Conservation (phyloP, 495 filamentous ascomycete genomes). For the Penicillium fimorum region DNA sequence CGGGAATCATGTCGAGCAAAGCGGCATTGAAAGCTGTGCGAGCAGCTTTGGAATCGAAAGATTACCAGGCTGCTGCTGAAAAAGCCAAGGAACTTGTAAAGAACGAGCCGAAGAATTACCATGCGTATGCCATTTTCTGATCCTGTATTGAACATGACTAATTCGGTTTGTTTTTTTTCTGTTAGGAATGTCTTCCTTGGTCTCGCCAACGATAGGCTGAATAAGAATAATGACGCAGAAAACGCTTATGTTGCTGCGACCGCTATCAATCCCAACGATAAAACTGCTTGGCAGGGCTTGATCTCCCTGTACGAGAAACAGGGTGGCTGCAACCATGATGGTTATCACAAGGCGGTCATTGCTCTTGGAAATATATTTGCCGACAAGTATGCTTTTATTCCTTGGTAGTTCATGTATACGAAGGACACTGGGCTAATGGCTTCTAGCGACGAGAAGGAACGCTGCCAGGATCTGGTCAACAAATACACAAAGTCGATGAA, state of each 20-base stretch:
- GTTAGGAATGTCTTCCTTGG: slow-evolving; percentile 76
- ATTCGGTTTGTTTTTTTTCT: slow-evolving; percentile 11
- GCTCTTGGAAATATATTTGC: slow-evolving; percentile 72
- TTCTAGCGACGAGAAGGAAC: slow-evolving; percentile 57
- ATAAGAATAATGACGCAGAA: slow-evolving; percentile 67
- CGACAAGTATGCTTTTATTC: slow-evolving; percentile 50
- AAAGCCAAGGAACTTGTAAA: slow-evolving; percentile 65
- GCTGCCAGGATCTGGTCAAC: slow-evolving; percentile 77
- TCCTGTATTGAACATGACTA: slow-evolving; percentile 7
- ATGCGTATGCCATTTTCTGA: slow-evolving; percentile 55
- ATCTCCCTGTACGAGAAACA: slow-evolving; percentile 81
- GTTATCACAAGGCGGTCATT: slow-evolving; percentile 70
- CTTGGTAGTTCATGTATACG: background rate
- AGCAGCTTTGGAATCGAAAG: slow-evolving; percentile 71
- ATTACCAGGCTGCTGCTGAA: slow-evolving; percentile 70
- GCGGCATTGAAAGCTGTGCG: slow-evolving; percentile 80
- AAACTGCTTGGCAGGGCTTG: slow-evolving; percentile 87
- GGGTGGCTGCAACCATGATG: slow-evolving; percentile 61
- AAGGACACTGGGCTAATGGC: background rate
- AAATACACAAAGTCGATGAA: slow-evolving; percentile 72
- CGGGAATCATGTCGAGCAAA: slow-evolving; percentile 59
- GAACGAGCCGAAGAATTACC: slow-evolving; percentile 75
- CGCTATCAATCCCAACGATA: slow-evolving; percentile 57
- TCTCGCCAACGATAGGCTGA: slow-evolving; percentile 73
- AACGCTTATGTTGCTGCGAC: slow-evolving; percentile 73